Percentiles rank a stretch among this genome's conserved stretches.
phyloP scores from a whole-genome alignment of 805 yeast species.

The Ogataea allantospora region DNA sequence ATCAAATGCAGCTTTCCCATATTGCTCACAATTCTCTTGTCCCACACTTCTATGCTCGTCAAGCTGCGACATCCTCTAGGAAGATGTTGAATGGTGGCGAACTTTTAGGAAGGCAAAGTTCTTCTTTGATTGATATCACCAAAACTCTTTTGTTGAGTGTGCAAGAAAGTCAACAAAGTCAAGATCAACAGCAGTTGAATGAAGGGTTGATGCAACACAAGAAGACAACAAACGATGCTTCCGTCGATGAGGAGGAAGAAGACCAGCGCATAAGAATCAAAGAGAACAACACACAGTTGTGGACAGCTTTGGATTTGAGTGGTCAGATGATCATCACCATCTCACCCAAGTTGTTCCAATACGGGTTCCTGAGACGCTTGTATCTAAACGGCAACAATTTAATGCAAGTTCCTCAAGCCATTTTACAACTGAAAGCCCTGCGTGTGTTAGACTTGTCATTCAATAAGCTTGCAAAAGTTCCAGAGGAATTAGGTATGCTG shows the following conservation, averaged over 20 bases:
- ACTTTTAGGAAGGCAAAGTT: slow-evolving; percentile 26
- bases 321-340: slow-evolving; percentile 79
- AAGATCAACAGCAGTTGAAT: slow-evolving; percentile 27
- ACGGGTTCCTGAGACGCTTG: slow-evolving; percentile 79
- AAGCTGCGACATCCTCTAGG: slow-evolving; percentile 69
- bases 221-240: slow-evolving; percentile 31
- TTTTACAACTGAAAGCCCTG: slow-evolving; percentile 67
- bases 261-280: slow-evolving; percentile 60
- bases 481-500: slow-evolving; percentile 80
- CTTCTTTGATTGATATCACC: slow-evolving; percentile 41
- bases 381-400: slow-evolving; percentile 86
- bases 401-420: slow-evolving; percentile 60
- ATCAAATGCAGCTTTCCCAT: slow-evolving; percentile 71
- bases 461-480: slow-evolving; percentile 69
- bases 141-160: slow-evolving; percentile 35
- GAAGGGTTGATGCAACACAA: slow-evolving; percentile 41
- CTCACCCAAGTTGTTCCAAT: slow-evolving; percentile 73
- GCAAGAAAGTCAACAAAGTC: slow-evolving; percentile 29
- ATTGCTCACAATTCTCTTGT: slow-evolving; percentile 63
- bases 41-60: slow-evolving; percentile 82
- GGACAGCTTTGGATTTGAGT: slow-evolving; percentile 92
- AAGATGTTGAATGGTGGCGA: slow-evolving; percentile 37
- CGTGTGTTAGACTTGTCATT: slow-evolving; percentile 83
- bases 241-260: slow-evolving; percentile 60
- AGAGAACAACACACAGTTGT: slow-evolving; percentile 71